phyloP scores from a whole-genome alignment of 225 moss, liverwort and hornwort genomes.

The Bryoerythrophyllum caledonicum region DNA sequence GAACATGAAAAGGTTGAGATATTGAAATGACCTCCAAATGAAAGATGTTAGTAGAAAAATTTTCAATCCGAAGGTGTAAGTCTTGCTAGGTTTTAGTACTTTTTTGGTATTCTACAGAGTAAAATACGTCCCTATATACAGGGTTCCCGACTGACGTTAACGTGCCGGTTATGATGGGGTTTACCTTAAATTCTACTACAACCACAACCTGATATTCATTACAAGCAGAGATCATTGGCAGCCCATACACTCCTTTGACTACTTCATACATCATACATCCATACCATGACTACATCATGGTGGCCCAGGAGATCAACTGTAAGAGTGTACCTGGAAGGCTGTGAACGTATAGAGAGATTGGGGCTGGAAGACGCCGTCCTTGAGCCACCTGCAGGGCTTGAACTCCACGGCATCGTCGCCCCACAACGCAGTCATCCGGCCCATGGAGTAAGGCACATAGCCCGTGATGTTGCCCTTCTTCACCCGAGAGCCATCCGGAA shows the following conservation, averaged over 20 bases:
- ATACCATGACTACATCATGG: background rate
- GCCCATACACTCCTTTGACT: background rate
- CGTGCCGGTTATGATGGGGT: too few species aligned
- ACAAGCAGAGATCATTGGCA: background rate
- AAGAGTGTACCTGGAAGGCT: slow-evolving; percentile 52
- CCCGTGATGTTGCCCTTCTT: slow-evolving; percentile 23
- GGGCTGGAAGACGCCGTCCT: slow-evolving; percentile 40
- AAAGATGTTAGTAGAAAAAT: too few species aligned
- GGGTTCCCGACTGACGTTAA: too few species aligned
- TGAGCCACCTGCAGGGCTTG: slow-evolving; percentile 69
- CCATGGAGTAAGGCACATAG: slow-evolving; percentile 70
- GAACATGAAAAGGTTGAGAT: too few species aligned
- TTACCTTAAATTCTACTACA: background rate
- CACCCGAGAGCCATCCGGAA: slow-evolving; percentile 61
- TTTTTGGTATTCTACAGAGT: too few species aligned
- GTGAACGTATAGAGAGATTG: slow-evolving; percentile 63
- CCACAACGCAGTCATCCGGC: slow-evolving; percentile 65
- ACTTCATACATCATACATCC: too few species aligned
- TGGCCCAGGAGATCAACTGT: background rate
- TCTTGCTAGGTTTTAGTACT: too few species aligned
- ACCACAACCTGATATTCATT: background rate
- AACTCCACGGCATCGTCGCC: slow-evolving; percentile 61
- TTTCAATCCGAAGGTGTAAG: too few species aligned
- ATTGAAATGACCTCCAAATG: too few species aligned
- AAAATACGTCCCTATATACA: too few species aligned